Evolutionary conservation across 2,329 filamentous ascomycete species (phyloP).

Genomic region (Arthrobotrys entomopaga): DNA sequence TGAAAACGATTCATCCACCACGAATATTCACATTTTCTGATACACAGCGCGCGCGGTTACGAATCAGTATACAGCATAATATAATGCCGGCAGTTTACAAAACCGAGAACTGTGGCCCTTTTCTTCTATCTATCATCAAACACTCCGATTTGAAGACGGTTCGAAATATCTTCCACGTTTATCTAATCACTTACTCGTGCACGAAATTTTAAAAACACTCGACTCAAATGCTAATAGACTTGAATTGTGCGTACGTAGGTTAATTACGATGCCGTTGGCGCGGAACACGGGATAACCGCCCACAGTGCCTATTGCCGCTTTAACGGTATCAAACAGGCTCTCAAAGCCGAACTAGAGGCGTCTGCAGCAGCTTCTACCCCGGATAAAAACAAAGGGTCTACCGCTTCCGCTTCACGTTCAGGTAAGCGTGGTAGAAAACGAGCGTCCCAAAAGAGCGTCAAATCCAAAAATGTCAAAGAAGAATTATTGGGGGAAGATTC

Average conservation of each 20-base stretch:
- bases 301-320: constrained; percentile 50
- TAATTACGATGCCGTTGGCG: constrained; percentile 40
- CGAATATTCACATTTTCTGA: too few species aligned
- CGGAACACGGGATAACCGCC: constrained; percentile 41
- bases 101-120: not conserved
- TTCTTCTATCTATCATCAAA: constrained; percentile 43
- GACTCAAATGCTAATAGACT: not conserved
- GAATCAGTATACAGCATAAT: not conserved
- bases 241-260: constrained; percentile 10
- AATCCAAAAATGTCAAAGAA: not conserved
- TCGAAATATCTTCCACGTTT: not conserved
- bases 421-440: constrained; percentile 33
- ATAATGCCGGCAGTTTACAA: not conserved
- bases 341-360: constrained; percentile 27
- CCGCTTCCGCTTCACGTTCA: not conserved
- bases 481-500: not conserved
- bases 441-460: constrained; percentile 3
- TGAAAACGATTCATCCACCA: too few species aligned
- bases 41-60: too few species aligned
- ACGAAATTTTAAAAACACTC: not conserved
- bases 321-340: constrained; percentile 43
- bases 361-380: not conserved
- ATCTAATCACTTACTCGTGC: too few species aligned
- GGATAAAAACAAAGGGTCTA: constrained; percentile 3
- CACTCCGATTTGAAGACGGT: constrained; percentile 49